Conservation (phyloP, 192 early-diverging fungal genomes). For the Backusella luteola region DNA sequence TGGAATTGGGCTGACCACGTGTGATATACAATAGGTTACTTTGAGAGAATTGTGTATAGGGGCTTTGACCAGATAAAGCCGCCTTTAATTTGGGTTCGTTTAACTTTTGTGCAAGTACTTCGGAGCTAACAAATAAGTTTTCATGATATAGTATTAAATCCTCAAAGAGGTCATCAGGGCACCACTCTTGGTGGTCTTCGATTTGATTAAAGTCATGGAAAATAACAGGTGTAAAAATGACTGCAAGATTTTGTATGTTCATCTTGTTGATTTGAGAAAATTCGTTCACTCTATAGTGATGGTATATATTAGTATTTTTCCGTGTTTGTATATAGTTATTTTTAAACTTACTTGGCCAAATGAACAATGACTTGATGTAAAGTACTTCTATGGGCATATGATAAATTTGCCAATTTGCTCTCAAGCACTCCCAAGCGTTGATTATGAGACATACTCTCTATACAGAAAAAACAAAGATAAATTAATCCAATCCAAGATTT, state of each 20-base stretch:
- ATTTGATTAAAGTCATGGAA: conserved; percentile 57
- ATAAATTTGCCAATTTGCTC: conserved; percentile 38
- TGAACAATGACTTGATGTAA: conserved; percentile 55
- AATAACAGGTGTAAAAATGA: conserved; percentile 64
- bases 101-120: background rate
- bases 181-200: conserved; percentile 25
- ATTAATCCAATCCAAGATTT: conserved; percentile 18
- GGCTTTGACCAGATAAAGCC: background rate
- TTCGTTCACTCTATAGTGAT: conserved; percentile 42
- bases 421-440: conserved; percentile 39
- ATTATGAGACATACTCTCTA: conserved; percentile 8
- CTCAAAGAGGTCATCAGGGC: conserved; percentile 27
- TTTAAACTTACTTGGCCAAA: conserved; percentile 44
- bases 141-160: conserved; percentile 26
- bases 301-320: background rate
- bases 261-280: conserved; percentile 63
- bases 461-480: background rate
- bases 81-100: conserved; percentile 2
- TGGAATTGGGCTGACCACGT: background rate
- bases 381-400: conserved; percentile 49
- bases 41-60: conserved; percentile 10
- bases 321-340: background rate
- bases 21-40: conserved; percentile 8
- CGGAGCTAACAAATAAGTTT: background rate
- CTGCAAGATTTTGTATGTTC: conserved; percentile 59